Evolutionary conservation across 2,329 filamentous ascomycete species (phyloP).

Genomic region (Beauveria medogensis): DNA sequence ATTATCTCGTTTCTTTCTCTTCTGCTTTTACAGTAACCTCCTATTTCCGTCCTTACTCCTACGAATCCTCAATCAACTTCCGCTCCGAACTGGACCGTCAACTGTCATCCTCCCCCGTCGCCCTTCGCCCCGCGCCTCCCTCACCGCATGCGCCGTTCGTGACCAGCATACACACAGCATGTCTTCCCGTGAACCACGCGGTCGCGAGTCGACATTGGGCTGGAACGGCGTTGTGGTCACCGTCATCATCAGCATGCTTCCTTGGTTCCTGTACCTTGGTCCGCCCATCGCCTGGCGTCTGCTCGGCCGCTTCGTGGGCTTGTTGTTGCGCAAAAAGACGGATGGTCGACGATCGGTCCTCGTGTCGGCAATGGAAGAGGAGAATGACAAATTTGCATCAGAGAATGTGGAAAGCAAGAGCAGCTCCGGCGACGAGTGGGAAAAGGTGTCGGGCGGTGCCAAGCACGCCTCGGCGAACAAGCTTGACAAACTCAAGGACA

Average conservation of each 20-base stretch:
- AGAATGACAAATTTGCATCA: conserved; percentile 31
- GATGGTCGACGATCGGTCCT: conserved; percentile 53
- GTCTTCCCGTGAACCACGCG: conserved; percentile 22
- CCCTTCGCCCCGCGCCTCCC: background rate
- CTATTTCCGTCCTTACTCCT: no score
- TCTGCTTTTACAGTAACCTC: no score
- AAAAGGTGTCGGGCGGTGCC: conserved; percentile 51
- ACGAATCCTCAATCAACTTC: no score
- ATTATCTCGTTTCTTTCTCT: no score
- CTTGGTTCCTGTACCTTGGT: conserved; percentile 24
- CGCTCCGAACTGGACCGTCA: background rate
- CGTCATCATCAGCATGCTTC: conserved; percentile 19
- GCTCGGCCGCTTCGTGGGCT: conserved; percentile 45
- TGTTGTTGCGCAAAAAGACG: conserved; percentile 54
- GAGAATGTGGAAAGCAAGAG: conserved; percentile 26
- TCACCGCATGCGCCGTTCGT: conserved; percentile 19
- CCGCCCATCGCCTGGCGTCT: conserved; percentile 26
- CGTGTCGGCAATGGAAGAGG: conserved; percentile 40
- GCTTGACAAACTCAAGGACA: conserved; percentile 25
- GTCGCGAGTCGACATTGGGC: conserved; percentile 20
- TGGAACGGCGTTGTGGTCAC: conserved; percentile 11
- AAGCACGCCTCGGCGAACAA: conserved; percentile 28
- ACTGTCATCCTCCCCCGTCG: background rate
- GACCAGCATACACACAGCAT: conserved; percentile 18
- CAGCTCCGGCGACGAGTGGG: conserved; percentile 56